Percentiles rank a stretch among this genome's conserved stretches.
These are phyloP conservation scores for Cryptococcus sp. DNA, from an alignment of 1,284 basidiomycete species.

Conservation along the genomic window DNA sequence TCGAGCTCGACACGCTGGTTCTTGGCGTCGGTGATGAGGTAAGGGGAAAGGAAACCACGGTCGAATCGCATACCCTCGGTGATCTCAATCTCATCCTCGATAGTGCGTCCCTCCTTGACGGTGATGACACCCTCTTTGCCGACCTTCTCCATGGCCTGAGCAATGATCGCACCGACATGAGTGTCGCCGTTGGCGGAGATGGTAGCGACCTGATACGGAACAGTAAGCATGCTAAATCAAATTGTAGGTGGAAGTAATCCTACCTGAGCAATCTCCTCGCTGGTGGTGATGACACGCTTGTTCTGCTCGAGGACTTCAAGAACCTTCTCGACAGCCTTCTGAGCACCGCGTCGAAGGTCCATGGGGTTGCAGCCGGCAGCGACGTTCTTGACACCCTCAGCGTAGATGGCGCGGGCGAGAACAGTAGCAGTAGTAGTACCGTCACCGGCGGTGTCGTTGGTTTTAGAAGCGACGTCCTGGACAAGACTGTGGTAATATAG, in stretches of 20 bases:
- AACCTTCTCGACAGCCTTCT: conserved; percentile 94
- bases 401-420: conserved; percentile 93
- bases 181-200: conserved; percentile 97
- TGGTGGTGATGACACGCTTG: conserved; percentile 93
- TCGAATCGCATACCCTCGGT: conserved; percentile 99
- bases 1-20: conserved; percentile 95
- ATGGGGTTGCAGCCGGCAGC: conserved; percentile 98
- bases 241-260: conserved; percentile 12
- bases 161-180: conserved; percentile 93
- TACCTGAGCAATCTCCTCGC: conserved; percentile 90
- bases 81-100: conserved; percentile 98
- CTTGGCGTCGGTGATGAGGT: conserved; percentile 99
- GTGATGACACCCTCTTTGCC: conserved; percentile 99
- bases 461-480: conserved; percentile 94
- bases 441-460: conserved; percentile 96
- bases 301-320: conserved; percentile 87
- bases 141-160: conserved; percentile 99
- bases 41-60: conserved; percentile 96
- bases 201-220: conserved; percentile 70
- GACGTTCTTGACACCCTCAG: conserved; percentile 99
- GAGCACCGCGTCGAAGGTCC: conserved; percentile 95
- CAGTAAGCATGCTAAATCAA: background rate
- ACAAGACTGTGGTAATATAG: conserved; percentile 65
- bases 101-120: conserved; percentile 96
- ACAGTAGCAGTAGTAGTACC: conserved; percentile 98